Base-by-base conservation (phyloP, 2,329 filamentous ascomycete genomes). In the Colletotrichum cuscutae region DNA sequence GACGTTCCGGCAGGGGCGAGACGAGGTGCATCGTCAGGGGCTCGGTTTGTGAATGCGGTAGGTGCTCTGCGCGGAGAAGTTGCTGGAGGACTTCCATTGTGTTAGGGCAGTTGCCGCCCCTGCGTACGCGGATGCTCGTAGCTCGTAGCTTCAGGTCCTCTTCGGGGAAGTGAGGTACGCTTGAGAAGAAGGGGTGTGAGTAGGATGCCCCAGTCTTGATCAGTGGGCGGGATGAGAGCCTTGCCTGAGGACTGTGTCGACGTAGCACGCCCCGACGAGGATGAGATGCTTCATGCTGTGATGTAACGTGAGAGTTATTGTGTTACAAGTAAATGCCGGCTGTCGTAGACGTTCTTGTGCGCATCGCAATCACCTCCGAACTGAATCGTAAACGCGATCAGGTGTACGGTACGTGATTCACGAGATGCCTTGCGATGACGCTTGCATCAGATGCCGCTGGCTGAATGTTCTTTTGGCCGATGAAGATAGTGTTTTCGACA, bases 81-180 rank as follows among this genome's bases (percentile, higher is more conserved):
- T 95, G 91, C 74, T 90, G 86, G 30, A 95, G 83, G 9, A 95
- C 92, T 78, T 94, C 88, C 42, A 94, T 87, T 4, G 89, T 89
- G 79, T 95, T 95, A 28, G 91, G 88, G 74, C 91, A 91, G 80
- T 95, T 95, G 37, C 93, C 93, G 65, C 93, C 93, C 30, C 92
- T 88, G 35, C 93, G 89, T 56, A 87, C 86, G 46, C 84, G 82
- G 67, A 93, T 79, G 28, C 79, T 85, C 2, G 88, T 88, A 22
- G 93, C 92, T 37, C 93, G 91, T 53, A 94, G 85, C 81, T 95
- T 95, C 60, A 90, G 87, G 83, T 95, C 93, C 82, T 95, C 93
- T 7, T 82, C 81, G 1, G 93, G 93, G 78, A 90, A 94, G 77
- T 89, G 83, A 3, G 91, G 89, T 42, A 94, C 88, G 74, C 91